Conservation (phyloP, 1,284 basidiomycete species). For the Sanghuangporus weigelae region DNA sequence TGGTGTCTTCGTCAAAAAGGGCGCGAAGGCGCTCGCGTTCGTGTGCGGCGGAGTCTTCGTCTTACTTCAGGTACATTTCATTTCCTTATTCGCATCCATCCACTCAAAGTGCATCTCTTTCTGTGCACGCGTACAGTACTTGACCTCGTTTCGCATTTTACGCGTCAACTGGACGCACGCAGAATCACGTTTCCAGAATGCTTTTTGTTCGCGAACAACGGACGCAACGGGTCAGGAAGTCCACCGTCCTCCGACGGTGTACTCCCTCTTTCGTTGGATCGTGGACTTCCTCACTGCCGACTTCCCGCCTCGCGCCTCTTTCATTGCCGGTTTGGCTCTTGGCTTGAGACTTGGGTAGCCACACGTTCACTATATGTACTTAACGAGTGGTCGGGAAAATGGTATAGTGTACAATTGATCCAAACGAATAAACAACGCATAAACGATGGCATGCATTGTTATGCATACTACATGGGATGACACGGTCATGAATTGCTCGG, state of each 20-base stretch:
- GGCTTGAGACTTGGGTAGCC: constrained; percentile 58
- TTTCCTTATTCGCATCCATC: not conserved
- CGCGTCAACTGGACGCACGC: constrained; percentile 75
- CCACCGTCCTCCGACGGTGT: constrained; percentile 54
- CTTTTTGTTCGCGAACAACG: constrained; percentile 74
- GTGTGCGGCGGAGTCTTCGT: constrained; percentile 83
- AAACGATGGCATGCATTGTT: constrained; percentile 12
- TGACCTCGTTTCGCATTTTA: constrained; percentile 65
- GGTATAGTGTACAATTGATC: constrained; percentile 8
- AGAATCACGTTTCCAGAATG: constrained; percentile 32
- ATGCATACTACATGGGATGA: constrained; percentile 15
- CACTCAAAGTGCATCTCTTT: not conserved
- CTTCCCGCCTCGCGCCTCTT: constrained; percentile 82
- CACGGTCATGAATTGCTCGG: not conserved
- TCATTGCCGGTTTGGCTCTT: constrained; percentile 64
- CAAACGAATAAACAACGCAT: constrained; percentile 7
- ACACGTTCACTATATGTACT: not conserved
- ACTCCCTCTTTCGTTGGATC: constrained; percentile 65
- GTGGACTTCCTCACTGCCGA: constrained; percentile 88
- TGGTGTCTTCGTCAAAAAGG: constrained; percentile 93
- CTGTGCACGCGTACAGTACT: constrained; percentile 48
- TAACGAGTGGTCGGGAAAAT: not conserved
- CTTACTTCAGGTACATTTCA: constrained; percentile 67
- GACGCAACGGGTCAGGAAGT: constrained; percentile 50
- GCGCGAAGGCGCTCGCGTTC: constrained; percentile 79